Base-by-base conservation (phyloP, 2,329 filamentous ascomycete species). In the Volutella citrinella region DNA sequence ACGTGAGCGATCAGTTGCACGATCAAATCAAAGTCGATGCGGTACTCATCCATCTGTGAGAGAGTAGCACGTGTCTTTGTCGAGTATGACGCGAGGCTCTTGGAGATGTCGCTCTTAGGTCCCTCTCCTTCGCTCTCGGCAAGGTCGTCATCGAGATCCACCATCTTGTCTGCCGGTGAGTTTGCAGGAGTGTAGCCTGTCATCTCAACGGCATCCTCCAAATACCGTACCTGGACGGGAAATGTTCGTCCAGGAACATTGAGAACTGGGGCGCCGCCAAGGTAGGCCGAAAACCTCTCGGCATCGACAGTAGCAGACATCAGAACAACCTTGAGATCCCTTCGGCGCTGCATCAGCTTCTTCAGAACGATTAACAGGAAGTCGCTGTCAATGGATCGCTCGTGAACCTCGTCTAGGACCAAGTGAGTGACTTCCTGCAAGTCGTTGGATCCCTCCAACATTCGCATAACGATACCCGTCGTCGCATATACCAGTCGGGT, bases 231-330 rank as follows among this genome's bases (percentile, higher is more conserved):
- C 49, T 87, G 74, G 3, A 98, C 93, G 0, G 93, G 91, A 54
- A 94, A 98, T 0, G 91, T 97, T 28, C 93, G 80, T 1, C 93
- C 93, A 4, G 93, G 93, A 11, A 98, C 88, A 40, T 85, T 89
- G 34, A 98, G 69, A 24, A 97, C 80, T 0, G 91, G 91, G 2
- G 91, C 91, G 5, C 82, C 80, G 35, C 83, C 82, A 3, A 98
- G 75, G 55, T 97, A 98, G 10, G 79, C 78, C 1, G 93, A 96
- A 57, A 98, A 96, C 12, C 83, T 82, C 40, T 91, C 82, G 0
- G 93, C 88, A 59, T 98, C 88, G 7, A 98, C 88, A 1, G 93
- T 98, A 10, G 93, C 93, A 47, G 91, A 97, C 93, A 98, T 98
- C 29, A 98, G 74, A 22, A 98, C 76, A 14, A 98, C 84, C 62